A percentile compares a stretch with the other conserved stretches of the same genome.
Conservation (phyloP, 2,329 filamentous ascomycete species). For the Fusarium irregulare region DNA sequence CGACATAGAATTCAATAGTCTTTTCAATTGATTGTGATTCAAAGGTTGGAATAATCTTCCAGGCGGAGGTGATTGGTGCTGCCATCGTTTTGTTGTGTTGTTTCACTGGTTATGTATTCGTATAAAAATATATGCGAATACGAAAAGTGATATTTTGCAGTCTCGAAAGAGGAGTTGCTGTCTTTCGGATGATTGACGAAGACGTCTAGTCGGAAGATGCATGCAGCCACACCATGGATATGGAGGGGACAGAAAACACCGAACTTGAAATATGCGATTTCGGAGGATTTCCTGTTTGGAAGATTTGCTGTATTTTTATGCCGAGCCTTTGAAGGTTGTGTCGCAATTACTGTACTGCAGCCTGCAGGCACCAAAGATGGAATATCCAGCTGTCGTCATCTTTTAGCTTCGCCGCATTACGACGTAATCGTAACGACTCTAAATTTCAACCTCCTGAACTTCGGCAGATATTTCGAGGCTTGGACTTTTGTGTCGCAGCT, state of each 20-base stretch:
- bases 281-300: not conserved
- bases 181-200: constrained; percentile 8
- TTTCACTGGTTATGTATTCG: constrained; percentile 18
- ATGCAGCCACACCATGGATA: constrained; percentile 23
- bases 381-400: constrained; percentile 29
- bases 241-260: not conserved
- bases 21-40: constrained; percentile 28
- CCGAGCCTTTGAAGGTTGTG: not conserved
- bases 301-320: not conserved
- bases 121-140: constrained; percentile 32
- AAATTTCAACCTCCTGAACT: constrained; percentile 3
- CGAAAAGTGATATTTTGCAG: constrained; percentile 11
- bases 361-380: constrained; percentile 19
- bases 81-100: constrained; percentile 1
- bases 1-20: constrained; percentile 22
- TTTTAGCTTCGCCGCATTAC: constrained; percentile 29
- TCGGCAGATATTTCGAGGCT: constrained; percentile 13
- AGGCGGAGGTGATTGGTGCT: constrained; percentile 23
- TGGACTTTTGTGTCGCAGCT: constrained; percentile 4
- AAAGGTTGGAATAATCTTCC: constrained; percentile 35
- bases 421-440: constrained; percentile 16
- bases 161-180: constrained; percentile 10
- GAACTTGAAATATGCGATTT: not conserved
- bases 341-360: constrained; percentile 17
- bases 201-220: constrained; percentile 11